These are phyloP conservation scores for Prunus campanulata DNA, from an alignment of 306 rosid species.

Conservation along the genomic window DNA sequence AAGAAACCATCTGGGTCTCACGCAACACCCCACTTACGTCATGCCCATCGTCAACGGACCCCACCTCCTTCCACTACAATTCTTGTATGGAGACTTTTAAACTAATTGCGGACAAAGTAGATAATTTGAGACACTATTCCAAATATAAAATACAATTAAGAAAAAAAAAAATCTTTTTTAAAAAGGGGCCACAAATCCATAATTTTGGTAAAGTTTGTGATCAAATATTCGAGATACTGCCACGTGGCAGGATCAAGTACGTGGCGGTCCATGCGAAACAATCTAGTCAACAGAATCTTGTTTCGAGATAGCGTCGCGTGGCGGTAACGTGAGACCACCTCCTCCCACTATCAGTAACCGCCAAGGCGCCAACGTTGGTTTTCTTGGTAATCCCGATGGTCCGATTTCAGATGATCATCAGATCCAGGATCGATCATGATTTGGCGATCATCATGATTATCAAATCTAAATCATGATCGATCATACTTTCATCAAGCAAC, in stretches of 20 bases:
- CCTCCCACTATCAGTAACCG: background rate
- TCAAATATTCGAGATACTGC: background rate
- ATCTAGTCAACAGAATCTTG: background rate
- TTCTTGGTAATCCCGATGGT: background rate
- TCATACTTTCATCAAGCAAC: background rate
- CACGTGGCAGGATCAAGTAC: slow-evolving; percentile 13
- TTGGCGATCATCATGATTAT: background rate
- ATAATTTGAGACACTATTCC: background rate
- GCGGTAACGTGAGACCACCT: slow-evolving; percentile 5
- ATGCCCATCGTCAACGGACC: background rate
- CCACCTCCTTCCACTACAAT: background rate
- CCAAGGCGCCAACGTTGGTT: background rate
- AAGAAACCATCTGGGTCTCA: background rate
- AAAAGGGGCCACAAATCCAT: too few species aligned
- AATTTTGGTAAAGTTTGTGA: background rate
- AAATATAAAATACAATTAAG: too few species aligned
- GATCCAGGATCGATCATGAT: background rate
- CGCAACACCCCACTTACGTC: background rate
- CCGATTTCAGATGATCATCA: background rate
- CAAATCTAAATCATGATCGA: background rate
- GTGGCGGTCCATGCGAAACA: background rate
- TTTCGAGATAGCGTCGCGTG: background rate
- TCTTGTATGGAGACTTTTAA: background rate
- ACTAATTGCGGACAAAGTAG: background rate
- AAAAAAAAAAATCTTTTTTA: too few species aligned